Conservation (phyloP, 352 stramenopile genomes). For the Pythium pectinolyticum region DNA sequence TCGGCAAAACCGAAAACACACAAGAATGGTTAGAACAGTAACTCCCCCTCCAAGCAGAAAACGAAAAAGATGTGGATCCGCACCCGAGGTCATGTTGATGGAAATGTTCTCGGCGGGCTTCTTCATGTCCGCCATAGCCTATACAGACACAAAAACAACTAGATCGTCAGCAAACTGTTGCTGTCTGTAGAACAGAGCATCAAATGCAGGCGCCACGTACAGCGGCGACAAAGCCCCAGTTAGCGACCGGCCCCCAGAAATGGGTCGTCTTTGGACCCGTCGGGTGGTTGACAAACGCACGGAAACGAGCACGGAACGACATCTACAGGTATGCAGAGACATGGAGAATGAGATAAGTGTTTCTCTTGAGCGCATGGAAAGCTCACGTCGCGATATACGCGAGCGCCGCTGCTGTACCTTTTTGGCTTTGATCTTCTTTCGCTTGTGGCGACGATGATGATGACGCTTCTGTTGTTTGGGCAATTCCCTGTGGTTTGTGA, state of each 20-base stretch:
- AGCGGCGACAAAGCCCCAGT: slow-evolving; percentile 87
- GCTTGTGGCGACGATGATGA: background rate
- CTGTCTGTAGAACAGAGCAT: background rate
- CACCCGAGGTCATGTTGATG: slow-evolving; percentile 85
- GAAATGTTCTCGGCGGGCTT: slow-evolving; percentile 85
- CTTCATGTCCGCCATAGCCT: slow-evolving; percentile 82
- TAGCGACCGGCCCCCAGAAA: slow-evolving; percentile 87
- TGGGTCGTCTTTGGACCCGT: slow-evolving; percentile 86
- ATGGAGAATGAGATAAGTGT: background rate
- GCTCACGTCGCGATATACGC: no score
- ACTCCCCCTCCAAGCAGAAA: background rate
- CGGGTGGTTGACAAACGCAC: slow-evolving; percentile 75
- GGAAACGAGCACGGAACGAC: slow-evolving; percentile 48
- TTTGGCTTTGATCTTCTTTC: background rate
- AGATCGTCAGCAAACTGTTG: background rate
- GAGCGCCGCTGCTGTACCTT: background rate
- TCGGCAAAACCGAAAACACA: slow-evolving; percentile 4
- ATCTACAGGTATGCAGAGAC: slow-evolving; percentile 3
- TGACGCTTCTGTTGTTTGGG: background rate
- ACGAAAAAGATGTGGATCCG: slow-evolving; percentile 4
- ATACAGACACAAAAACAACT: slow-evolving; percentile 12
- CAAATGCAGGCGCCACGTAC: slow-evolving; percentile 33
- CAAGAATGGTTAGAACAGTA: background rate
- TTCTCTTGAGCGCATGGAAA: background rate
- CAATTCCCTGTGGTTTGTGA: background rate